These are phyloP conservation scores for Phalaenopsis hybrid DNA, from an alignment of 116 monocot species.

Conservation along the genomic window DNA sequence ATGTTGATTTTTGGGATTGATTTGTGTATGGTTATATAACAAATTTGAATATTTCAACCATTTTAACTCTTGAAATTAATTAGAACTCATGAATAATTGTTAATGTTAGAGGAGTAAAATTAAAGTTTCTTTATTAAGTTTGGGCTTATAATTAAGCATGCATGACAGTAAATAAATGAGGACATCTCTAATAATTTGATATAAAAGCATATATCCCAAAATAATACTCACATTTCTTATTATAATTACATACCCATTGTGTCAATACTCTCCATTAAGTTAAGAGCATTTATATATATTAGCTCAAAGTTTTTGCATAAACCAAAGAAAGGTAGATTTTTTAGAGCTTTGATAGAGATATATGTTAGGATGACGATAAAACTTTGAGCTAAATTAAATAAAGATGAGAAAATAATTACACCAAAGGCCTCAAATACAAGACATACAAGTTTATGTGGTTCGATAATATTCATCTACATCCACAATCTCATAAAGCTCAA, in stretches of 20 bases:
- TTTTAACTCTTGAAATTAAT: not conserved
- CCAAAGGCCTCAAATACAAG: no score
- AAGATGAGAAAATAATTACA: no score
- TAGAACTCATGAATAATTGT: not conserved
- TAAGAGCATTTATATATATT: no score
- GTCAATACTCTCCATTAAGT: not conserved
- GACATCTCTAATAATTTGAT: not conserved
- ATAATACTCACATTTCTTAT: not conserved
- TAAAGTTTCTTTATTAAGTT: not conserved
- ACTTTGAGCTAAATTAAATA: no score
- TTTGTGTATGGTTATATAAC: not conserved
- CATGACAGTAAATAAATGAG: not conserved
- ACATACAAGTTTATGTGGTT: no score
- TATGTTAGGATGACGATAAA: no score
- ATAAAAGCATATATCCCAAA: not conserved
- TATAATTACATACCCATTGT: not conserved
- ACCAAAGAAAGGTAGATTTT: no score
- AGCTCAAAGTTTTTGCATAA: no score
- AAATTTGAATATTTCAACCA: not conserved
- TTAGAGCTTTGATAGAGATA: no score
- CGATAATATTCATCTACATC: no score
- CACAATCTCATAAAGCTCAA: no score
- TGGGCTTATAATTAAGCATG: not conserved
- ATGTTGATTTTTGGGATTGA: not conserved
- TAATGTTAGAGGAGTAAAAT: not conserved